Percentiles rank a stretch among this genome's conserved stretches.
These are phyloP conservation scores for Nannizzia gypsea DNA, from an alignment of 2,329 filamentous ascomycete genomes.

Conservation along the genomic window DNA sequence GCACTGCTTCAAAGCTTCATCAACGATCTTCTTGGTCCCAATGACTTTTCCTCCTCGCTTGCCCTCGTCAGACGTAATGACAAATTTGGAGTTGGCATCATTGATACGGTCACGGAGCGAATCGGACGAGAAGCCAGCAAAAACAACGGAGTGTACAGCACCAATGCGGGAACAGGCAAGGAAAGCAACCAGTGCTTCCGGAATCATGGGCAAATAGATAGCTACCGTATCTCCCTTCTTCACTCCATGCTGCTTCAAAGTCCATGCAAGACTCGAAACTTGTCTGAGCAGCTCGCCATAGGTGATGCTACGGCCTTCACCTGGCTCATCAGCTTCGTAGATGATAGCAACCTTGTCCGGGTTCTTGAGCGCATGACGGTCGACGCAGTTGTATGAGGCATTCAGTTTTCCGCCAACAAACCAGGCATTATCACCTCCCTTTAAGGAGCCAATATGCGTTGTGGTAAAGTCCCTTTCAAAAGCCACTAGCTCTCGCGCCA, in stretches of 20 bases:
- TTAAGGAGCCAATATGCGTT: constrained; percentile 64
- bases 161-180: constrained; percentile 86
- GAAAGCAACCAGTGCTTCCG: constrained; percentile 83
- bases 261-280: constrained; percentile 76
- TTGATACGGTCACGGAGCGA: constrained; percentile 90
- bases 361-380: constrained; percentile 90
- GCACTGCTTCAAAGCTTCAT: constrained; percentile 93
- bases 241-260: constrained; percentile 89
- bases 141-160: constrained; percentile 92
- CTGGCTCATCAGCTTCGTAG: constrained; percentile 91
- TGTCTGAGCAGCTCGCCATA: constrained; percentile 88
- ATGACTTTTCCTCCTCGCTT: constrained; percentile 96
- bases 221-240: constrained; percentile 95
- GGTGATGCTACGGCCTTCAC: constrained; percentile 76
- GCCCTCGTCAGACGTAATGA: constrained; percentile 95
- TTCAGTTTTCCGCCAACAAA: constrained; percentile 90
- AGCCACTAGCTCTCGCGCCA: constrained; percentile 76
- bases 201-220: constrained; percentile 98
- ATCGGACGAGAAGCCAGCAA: constrained; percentile 93
- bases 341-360: constrained; percentile 92
- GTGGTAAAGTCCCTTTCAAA: constrained; percentile 92
- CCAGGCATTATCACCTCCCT: constrained; percentile 78
- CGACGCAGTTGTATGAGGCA: constrained; percentile 93
- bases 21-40: constrained; percentile 97
- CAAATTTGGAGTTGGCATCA: constrained; percentile 79